Conservation (phyloP, 1,284 basidiomycete species). For the Ceratobasidium sp. region DNA sequence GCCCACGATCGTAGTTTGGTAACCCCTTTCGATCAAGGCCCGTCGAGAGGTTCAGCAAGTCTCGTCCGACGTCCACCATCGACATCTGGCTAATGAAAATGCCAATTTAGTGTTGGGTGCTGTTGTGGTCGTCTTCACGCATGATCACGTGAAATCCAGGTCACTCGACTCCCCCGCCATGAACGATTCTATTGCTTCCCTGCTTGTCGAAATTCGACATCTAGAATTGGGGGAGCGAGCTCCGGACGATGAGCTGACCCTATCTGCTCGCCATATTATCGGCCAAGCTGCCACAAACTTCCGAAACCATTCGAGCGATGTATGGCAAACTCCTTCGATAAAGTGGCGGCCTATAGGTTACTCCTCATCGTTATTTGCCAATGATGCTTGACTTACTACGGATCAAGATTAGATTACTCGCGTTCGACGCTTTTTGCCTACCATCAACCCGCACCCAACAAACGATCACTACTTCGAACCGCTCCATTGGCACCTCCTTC, state of each 20-base stretch:
- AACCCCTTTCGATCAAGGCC: no score
- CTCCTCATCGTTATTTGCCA: not conserved
- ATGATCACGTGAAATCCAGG: slow-evolving; percentile 15
- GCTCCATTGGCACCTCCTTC: slow-evolving; percentile 5
- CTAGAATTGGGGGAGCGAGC: slow-evolving; percentile 3
- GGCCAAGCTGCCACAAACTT: slow-evolving; percentile 11
- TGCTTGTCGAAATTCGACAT: slow-evolving; percentile 16
- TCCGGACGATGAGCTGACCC: not conserved
- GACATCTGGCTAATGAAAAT: no score
- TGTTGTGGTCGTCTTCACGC: no score
- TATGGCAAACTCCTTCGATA: slow-evolving; percentile 18
- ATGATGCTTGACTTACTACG: slow-evolving; percentile 18
- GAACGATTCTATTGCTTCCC: not conserved
- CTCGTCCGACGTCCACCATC: no score
- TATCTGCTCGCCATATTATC: not conserved
- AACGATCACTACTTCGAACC: slow-evolving; percentile 16
- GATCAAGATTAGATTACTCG: slow-evolving; percentile 17
- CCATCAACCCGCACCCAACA: slow-evolving; percentile 3
- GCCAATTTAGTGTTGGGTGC: no score
- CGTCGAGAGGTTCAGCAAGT: no score
- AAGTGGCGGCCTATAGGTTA: slow-evolving; percentile 23
- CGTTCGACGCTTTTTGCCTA: slow-evolving; percentile 6
- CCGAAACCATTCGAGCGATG: not conserved
- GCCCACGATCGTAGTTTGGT: no score
- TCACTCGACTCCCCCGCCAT: slow-evolving; percentile 15